Conservation (phyloP, 164 flowering plant species). For the Nymphaea thermarum region DNA sequence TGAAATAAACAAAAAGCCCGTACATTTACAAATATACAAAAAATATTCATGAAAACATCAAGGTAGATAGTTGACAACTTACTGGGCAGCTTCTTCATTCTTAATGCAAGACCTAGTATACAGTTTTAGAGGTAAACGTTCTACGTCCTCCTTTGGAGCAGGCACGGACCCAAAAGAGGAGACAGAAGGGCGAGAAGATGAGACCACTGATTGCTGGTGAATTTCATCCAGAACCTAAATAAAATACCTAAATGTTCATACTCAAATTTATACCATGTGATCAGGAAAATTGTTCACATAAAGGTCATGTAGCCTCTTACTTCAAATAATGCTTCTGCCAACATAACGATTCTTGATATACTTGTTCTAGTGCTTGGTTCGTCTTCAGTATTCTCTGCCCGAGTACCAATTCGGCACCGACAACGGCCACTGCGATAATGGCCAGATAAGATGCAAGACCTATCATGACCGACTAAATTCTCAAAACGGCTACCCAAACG, state of each 20-base stretch:
- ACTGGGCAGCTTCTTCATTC: conserved; percentile 77
- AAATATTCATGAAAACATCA: neutral
- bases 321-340: conserved; percentile 98
- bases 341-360: conserved; percentile 91
- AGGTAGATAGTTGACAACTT: conserved; percentile 16
- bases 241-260: conserved; percentile 7
- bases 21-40: too few species aligned
- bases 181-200: conserved; percentile 73
- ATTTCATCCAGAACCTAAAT: conserved; percentile 97
- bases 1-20: neutral
- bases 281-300: neutral
- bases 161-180: conserved; percentile 90
- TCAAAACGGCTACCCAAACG: conserved; percentile 85
- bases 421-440: conserved; percentile 79
- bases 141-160: conserved; percentile 87
- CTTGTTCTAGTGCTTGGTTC: conserved; percentile 79
- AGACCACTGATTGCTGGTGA: conserved; percentile 96
- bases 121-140: conserved; percentile 61
- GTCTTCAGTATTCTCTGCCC: conserved; percentile 38
- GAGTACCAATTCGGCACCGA: conserved; percentile 40
- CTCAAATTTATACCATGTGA: neutral
- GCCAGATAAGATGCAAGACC: conserved; percentile 80
- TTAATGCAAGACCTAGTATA: conserved; percentile 36
- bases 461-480: conserved; percentile 83
- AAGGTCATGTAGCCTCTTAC: conserved; percentile 18